Conservation (phyloP, 2,329 filamentous ascomycete genomes). For the Tolypocladium paradoxum region DNA sequence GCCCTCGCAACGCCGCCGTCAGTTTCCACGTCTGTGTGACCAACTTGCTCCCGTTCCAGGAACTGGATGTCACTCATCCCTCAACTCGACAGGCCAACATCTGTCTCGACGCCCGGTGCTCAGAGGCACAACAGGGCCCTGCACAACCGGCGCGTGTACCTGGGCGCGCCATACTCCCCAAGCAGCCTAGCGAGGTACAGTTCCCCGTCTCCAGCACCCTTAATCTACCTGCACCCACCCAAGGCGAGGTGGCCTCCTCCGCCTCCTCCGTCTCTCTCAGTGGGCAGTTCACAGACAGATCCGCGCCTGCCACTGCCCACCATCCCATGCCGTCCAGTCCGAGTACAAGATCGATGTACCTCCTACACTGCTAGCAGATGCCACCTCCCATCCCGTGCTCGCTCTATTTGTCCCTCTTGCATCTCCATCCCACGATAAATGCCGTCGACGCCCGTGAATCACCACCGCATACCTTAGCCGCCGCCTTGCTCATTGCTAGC, state of each 20-base stretch:
- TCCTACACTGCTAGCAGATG: not conserved
- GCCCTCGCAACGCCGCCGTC: not conserved
- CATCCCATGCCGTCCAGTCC: not conserved
- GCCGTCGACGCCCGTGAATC: not conserved
- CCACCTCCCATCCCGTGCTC: not conserved
- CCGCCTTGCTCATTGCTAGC: slow-evolving; percentile 8
- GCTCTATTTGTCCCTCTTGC: not conserved
- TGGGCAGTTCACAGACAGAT: not conserved
- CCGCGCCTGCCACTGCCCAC: not conserved
- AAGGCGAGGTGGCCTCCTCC: not conserved
- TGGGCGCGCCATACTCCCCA: not conserved
- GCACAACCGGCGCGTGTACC: not conserved
- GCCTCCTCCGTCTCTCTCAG: not conserved
- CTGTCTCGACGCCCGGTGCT: not conserved
- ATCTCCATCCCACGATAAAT: not conserved
- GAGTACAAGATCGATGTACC: too few species aligned
- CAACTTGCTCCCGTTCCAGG: not conserved
- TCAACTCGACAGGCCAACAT: not conserved
- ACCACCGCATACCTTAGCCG: not conserved
- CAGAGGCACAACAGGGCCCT: not conserved
- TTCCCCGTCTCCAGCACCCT: not conserved
- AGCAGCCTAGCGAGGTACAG: not conserved
- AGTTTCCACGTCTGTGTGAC: not conserved
- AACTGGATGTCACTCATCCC: not conserved
- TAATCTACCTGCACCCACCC: not conserved